Base-by-base conservation (phyloP, 441 rosid genomes). In the Croton laevigatus region DNA sequence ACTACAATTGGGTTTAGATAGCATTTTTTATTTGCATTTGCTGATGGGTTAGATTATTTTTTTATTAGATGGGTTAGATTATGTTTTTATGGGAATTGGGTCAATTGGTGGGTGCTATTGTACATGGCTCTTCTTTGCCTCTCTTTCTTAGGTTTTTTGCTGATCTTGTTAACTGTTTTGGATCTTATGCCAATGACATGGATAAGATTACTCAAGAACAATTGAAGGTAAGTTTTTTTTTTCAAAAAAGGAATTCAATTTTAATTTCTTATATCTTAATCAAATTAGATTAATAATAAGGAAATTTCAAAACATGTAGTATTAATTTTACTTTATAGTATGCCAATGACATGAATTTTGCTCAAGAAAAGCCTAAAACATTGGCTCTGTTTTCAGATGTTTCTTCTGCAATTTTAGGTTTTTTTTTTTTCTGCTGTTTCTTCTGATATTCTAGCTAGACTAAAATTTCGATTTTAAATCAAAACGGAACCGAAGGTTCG, bases 171-270 rank as follows among this genome's bases (percentile, higher is more conserved):
- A 96, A 96, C 82, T 96, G 98, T 46, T 96, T 96, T 68, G 99
- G 99, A 63, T 85, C 99, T 76, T 86, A 96, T 75, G 89, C 97
- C 63, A 89, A 93, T 72, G 79, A 96, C 85, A 75, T 86, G 73
- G 97, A 96, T 57, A 96, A 88, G 85, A 96, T 96, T 98, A 90
- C 83, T 89, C 89, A 93, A 76, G 98, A 96, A 79, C 98, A 93
- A 79, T 77, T 96, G 59, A 96, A 96, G 97, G 99, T 93, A 76
- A 66, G 1, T 1, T 8, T 38, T 38, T 38, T 38, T 5, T 5
- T 6, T n/a, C n/a, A 38, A 38, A 3, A n/a, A n/a, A n/a, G 38
- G 9, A 22, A 14, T 27, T 22, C 32, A 45, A 42, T 20, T 52
- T 8, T 54, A 2, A 1, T 19, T 52, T 34, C 38, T 44, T 45